These are phyloP conservation scores for Acrodontium crateriforme DNA, from an alignment of 2,329 filamentous ascomycete genomes.

Conservation along the genomic window DNA sequence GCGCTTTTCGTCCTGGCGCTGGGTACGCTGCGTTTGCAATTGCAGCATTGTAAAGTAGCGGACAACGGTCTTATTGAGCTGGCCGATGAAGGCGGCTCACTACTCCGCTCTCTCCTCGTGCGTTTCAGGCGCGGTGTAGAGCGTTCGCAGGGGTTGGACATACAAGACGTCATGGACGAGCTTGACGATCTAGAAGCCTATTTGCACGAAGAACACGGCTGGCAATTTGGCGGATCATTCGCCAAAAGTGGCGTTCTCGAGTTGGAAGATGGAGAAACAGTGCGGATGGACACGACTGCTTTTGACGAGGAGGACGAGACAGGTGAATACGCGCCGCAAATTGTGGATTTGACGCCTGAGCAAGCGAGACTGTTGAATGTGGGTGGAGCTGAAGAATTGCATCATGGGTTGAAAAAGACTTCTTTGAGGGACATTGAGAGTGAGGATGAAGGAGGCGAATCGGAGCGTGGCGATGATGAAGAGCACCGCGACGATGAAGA, in stretches of 20 bases:
- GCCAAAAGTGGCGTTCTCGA: constrained; percentile 44
- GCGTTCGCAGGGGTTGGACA: constrained; percentile 27
- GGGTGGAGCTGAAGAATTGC: constrained; percentile 14
- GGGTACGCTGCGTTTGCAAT: constrained; percentile 36
- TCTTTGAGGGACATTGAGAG: constrained; percentile 8
- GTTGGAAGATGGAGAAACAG: constrained; percentile 48
- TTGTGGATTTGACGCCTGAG: constrained; percentile 40
- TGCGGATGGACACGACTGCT: constrained; percentile 39
- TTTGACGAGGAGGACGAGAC: constrained; percentile 48
- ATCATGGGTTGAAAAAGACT: constrained; percentile 8
- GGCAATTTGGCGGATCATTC: constrained; percentile 42
- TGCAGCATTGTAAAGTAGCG: constrained; percentile 43
- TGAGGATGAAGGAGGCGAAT: constrained; percentile 8
- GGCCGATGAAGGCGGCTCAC: constrained; percentile 34
- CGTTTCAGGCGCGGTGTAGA: constrained; percentile 40
- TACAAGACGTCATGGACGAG: constrained; percentile 36
- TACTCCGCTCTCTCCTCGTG: constrained; percentile 39
- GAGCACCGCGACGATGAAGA: constrained; percentile 18
- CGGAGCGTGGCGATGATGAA: constrained; percentile 26
- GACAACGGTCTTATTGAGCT: constrained; percentile 50
- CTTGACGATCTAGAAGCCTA: constrained; percentile 42
- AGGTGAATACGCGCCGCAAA: constrained; percentile 49
- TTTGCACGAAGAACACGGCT: constrained; percentile 41
- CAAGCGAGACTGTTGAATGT: constrained; percentile 25
- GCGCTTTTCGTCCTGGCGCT: constrained; percentile 40